Evolutionary conservation across 2,329 filamentous ascomycete genomes (phyloP), one percentile per base, ranked within the genome.

Genomic region (Albifimbria verrucaria): DNA sequence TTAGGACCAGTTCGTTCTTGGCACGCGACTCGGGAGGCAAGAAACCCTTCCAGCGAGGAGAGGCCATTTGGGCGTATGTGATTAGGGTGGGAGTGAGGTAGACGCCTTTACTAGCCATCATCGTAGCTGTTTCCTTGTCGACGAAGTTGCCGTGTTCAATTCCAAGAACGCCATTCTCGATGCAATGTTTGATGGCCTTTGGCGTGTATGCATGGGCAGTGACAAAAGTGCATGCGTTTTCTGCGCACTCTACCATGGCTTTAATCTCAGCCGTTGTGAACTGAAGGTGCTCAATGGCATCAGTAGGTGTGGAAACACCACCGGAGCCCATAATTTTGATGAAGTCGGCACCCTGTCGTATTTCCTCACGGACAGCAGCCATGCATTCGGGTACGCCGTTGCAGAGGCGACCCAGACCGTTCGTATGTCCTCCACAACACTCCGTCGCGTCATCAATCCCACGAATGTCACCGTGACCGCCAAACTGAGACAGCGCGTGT

Each of bases 301-400:
- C 82, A 0, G 79, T 81, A 0, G 79, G 79, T 15, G 73, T 77
- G 0, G 77, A 72, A 1, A 86, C 80, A 15, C 82, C 82, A 1
- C 82, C 81, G 4, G 75, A 75, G 2, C 72, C 72, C 81, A 85
- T 85, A 57, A 86, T 81, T 63, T 85, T 86, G 65, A 86, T 76
- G 57, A 85, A 85, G 60, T 85, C 80, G 1, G 79, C 77, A 2
- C 82, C 82, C 17, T 68, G 71, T 1, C 81, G 71, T 0, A 85
- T 62, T 62, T 85, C 77, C 50, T 83, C 79, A 2, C 82, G 72
- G 0, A 76, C 75, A 11, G 69, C 75, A 22, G 74, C 72, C 50
- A 81, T 69, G 58, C 82, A 84, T 48, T 79, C 76, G 0, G 78
- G 69, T 1, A 81, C 78, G 3, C 81, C 79, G 59, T 84, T 78